Evolutionary conservation across 2,329 filamentous ascomycete species (phyloP).

Genomic region (Trichoderma afroharzianum): DNA sequence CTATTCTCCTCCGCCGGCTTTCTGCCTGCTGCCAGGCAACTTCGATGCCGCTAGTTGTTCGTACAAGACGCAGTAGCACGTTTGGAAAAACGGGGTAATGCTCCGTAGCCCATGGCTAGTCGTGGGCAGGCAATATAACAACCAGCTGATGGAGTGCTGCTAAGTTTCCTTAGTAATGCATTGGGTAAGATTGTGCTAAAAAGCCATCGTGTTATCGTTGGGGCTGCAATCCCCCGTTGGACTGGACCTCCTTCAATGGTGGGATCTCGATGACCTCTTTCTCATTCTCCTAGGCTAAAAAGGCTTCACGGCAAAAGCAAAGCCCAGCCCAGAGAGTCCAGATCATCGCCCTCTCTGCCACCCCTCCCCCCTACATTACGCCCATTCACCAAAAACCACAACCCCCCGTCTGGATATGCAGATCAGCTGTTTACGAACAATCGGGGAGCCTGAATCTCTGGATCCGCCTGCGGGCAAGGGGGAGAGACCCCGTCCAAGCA

Average conservation of each 20-base stretch:
- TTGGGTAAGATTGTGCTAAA: not conserved
- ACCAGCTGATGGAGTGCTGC: not conserved
- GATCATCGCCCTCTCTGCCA: not conserved
- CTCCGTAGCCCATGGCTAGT: not conserved
- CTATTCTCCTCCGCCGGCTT: not conserved
- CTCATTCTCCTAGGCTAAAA: not conserved
- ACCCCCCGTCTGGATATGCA: not conserved
- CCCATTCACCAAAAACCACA: not conserved
- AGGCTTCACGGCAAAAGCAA: not conserved
- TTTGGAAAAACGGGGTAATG: not conserved
- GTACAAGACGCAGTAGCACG: not conserved
- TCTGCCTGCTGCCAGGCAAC: not conserved
- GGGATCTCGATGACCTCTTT: not conserved
- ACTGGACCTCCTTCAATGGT: not conserved
- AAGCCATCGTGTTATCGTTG: constrained; percentile 1
- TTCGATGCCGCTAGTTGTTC: not conserved
- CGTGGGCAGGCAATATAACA: not conserved
- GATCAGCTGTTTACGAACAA: constrained; percentile 1
- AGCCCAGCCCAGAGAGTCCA: not conserved
- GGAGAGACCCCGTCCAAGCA: not conserved
- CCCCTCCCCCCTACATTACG: not conserved
- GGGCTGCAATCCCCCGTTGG: not conserved
- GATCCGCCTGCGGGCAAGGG: not conserved
- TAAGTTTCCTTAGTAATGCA: constrained; percentile 3
- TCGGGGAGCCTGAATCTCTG: constrained; percentile 8